Evolutionary conservation across 78 protist genomes (phyloP).

Genomic region (Speleostelium caveatum): DNA sequence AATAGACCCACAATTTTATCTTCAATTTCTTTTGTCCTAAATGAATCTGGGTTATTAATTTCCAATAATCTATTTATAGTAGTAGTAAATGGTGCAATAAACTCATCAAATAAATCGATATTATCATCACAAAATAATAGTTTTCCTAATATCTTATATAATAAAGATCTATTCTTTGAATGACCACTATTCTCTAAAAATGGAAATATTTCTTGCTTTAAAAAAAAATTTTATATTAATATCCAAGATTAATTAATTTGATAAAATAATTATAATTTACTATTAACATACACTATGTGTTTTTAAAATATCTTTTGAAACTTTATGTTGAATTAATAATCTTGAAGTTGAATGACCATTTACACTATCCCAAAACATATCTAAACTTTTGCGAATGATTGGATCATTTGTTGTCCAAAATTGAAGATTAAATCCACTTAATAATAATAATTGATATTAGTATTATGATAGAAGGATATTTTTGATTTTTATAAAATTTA

Average conservation of each 20-base stretch:
- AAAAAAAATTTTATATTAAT: not conserved
- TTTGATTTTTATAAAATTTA: not conserved
- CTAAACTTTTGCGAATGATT: slow-evolving; percentile 63
- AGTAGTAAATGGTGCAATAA: slow-evolving; percentile 28
- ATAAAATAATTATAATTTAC: no score
- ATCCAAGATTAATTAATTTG: not conserved
- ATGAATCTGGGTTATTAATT: slow-evolving; percentile 18
- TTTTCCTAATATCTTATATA: slow-evolving; percentile 39
- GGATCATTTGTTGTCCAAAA: slow-evolving; percentile 55
- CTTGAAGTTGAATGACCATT: slow-evolving; percentile 63
- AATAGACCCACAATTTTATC: slow-evolving; percentile 27
- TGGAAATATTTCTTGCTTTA: slow-evolving; percentile 27
- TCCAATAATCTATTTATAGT: slow-evolving; percentile 1
- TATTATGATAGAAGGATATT: not conserved
- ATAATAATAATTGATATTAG: not conserved
- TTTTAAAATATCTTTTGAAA: slow-evolving; percentile 41
- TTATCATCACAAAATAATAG: slow-evolving; percentile 58
- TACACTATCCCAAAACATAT: slow-evolving; percentile 54
- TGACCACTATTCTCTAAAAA: slow-evolving; percentile 49
- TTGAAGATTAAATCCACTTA: slow-evolving; percentile 64
- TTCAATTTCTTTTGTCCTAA: slow-evolving; percentile 35
- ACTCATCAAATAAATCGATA: slow-evolving; percentile 46
- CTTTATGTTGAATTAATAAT: slow-evolving; percentile 15
- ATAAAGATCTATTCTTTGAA: slow-evolving; percentile 20
- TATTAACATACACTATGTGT: slow-evolving; percentile 16